Evolutionary conservation across 2,329 filamentous ascomycete genomes (phyloP).

Genomic region (Aspergillus neotritici): DNA sequence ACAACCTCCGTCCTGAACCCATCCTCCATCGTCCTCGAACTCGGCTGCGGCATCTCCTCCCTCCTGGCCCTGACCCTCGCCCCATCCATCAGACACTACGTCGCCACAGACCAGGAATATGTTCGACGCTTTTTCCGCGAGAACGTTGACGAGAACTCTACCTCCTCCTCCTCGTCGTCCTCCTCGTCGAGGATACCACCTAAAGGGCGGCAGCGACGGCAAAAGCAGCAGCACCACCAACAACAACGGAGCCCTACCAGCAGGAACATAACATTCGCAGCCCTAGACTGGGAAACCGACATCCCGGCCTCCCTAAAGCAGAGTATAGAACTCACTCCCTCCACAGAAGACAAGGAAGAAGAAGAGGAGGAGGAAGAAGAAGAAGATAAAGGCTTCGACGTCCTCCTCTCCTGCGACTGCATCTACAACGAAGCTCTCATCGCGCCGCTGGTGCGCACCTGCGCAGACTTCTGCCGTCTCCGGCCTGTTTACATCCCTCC

Average conservation of each 20-base stretch:
- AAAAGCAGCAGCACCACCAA: constrained; percentile 1
- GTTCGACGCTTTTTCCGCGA: constrained; percentile 68
- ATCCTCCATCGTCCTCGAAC: constrained; percentile 63
- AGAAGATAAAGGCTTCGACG: constrained; percentile 54
- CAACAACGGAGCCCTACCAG: constrained; percentile 3
- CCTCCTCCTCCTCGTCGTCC: constrained; percentile 1
- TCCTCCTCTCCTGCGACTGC: constrained; percentile 82
- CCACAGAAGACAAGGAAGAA: neutral
- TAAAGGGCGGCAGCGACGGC: constrained; percentile 10
- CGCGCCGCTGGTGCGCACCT: constrained; percentile 73
- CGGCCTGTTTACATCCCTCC: constrained; percentile 33
- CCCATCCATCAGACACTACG: constrained; percentile 57
- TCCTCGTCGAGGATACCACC: neutral
- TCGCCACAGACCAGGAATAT: constrained; percentile 85
- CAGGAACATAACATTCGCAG: constrained; percentile 52
- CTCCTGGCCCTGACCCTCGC: constrained; percentile 67
- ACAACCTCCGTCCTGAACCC: constrained; percentile 47
- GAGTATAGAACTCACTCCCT: constrained; percentile 25
- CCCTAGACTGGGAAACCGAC: constrained; percentile 77
- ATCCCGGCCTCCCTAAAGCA: constrained; percentile 29
- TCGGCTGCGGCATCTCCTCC: constrained; percentile 83
- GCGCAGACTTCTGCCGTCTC: constrained; percentile 65
- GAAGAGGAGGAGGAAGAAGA: constrained; percentile 16
- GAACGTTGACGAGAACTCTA: constrained; percentile 57
- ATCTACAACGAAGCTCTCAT: constrained; percentile 91